Conservation (phyloP, 2,329 filamentous ascomycete genomes). For the Colletotrichum sp. region DNA sequence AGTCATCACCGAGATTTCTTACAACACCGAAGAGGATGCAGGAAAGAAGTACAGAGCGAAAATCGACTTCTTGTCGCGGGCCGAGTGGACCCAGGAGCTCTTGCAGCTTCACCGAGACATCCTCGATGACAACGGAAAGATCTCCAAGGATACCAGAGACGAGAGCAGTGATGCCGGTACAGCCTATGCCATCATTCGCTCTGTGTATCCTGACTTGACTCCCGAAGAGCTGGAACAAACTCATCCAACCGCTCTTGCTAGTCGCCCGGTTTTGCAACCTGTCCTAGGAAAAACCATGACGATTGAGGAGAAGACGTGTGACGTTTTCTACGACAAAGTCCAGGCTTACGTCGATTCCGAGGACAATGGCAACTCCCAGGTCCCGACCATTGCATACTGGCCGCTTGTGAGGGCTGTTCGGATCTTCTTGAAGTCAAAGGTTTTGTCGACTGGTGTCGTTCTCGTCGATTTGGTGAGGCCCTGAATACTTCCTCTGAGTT, state of each 20-base stretch:
- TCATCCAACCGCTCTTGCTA: not conserved
- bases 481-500: conserved; percentile 20
- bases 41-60: conserved; percentile 52
- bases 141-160: conserved; percentile 39
- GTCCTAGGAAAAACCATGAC: not conserved
- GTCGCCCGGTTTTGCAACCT: not conserved
- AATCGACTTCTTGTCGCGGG: conserved; percentile 59
- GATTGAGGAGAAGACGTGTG: not conserved
- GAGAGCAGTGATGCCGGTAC: conserved; percentile 47
- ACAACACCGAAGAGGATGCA: conserved; percentile 49
- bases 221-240: not conserved
- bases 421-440: conserved; percentile 36
- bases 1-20: conserved; percentile 64
- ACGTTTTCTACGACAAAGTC: not conserved
- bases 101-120: conserved; percentile 53
- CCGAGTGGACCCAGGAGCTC: conserved; percentile 60
- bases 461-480: conserved; percentile 49
- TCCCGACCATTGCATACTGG: conserved; percentile 40
- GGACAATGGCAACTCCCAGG: not conserved
- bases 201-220: conserved; percentile 44
- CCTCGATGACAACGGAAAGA: conserved; percentile 39
- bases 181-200: conserved; percentile 47
- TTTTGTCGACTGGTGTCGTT: conserved; percentile 37
- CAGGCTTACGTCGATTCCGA: conserved; percentile 5
- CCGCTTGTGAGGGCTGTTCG: conserved; percentile 58